Conservation (phyloP, 2,329 filamentous ascomycete species). For the Trichophyton mentagrophytes region DNA sequence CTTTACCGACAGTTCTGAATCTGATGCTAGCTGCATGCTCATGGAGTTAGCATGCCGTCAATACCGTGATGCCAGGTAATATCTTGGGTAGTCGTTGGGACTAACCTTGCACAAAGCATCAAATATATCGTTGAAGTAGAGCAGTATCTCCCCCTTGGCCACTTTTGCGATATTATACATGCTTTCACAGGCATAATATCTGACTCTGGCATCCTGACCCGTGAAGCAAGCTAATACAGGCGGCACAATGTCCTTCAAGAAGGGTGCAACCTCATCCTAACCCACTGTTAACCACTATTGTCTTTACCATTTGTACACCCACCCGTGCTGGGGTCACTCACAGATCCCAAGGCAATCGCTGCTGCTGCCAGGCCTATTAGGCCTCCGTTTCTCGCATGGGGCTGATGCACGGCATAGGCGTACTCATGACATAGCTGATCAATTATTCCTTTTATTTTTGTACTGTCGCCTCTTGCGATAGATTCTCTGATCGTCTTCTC, state of each 20-base stretch:
- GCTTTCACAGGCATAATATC: slow-evolving; percentile 97
- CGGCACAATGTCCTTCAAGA: slow-evolving; percentile 85
- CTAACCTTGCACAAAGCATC: slow-evolving; percentile 88
- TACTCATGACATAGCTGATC: slow-evolving; percentile 96
- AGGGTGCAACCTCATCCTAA: slow-evolving; percentile 71
- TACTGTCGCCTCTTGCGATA: slow-evolving; percentile 61
- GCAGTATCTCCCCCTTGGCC: slow-evolving; percentile 88
- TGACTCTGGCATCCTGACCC: slow-evolving; percentile 91
- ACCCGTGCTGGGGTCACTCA: slow-evolving; percentile 39
- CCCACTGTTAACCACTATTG: slow-evolving; percentile 4
- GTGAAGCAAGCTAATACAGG: slow-evolving; percentile 95
- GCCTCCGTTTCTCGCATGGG: slow-evolving; percentile 89
- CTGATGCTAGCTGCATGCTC: slow-evolving; percentile 62
- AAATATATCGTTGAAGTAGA: slow-evolving; percentile 98
- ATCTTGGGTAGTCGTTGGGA: not conserved
- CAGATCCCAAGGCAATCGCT: slow-evolving; percentile 83
- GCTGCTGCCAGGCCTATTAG: slow-evolving; percentile 91
- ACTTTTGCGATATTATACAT: slow-evolving; percentile 99
- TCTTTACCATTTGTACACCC: not conserved
- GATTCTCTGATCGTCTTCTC: slow-evolving; percentile 83
- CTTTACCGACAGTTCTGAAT: slow-evolving; percentile 93
- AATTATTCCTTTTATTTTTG: slow-evolving; percentile 72
- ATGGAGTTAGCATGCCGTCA: slow-evolving; percentile 12
- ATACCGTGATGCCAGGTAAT: not conserved
- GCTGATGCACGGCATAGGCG: slow-evolving; percentile 92